Conservation (phyloP, 768 basidiomycete genomes). For the Collybia nuda region DNA sequence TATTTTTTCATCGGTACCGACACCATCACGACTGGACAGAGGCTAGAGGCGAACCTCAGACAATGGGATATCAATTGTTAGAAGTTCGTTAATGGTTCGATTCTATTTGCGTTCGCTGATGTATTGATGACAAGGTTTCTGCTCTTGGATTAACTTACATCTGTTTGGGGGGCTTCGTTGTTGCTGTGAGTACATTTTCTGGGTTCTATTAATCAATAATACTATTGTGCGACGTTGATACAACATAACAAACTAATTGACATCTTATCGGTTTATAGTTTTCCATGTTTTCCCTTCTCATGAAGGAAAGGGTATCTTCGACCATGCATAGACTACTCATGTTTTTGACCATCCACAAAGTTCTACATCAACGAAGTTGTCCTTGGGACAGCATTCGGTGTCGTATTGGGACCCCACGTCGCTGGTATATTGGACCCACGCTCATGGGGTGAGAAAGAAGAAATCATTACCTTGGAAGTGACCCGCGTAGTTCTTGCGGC, state of each 20-base stretch:
- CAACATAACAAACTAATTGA: neutral
- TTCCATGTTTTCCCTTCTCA: conserved; percentile 78
- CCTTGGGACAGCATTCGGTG: conserved; percentile 74
- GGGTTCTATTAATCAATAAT: too few relatives aligned
- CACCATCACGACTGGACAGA: too few relatives aligned
- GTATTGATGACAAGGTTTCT: too few relatives aligned
- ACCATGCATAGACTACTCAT: too few relatives aligned
- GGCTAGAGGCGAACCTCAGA: too few relatives aligned
- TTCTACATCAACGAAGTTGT: conserved; percentile 93
- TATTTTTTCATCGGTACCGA: too few relatives aligned
- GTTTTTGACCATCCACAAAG: conserved; percentile 30
- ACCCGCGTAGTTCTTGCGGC: conserved; percentile 68
- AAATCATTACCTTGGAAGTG: conserved; percentile 58
- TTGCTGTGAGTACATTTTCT: conserved; percentile 9
- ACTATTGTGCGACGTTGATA: neutral
- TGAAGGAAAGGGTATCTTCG: conserved; percentile 82
- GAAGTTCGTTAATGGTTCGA: conserved; percentile 28
- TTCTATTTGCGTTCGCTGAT: conserved; percentile 22
- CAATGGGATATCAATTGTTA: conserved; percentile 17
- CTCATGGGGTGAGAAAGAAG: conserved; percentile 49
- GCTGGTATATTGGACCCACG: conserved; percentile 76
- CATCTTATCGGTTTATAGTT: conserved; percentile 50
- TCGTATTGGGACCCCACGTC: conserved; percentile 70
- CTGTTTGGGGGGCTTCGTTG: conserved; percentile 52
- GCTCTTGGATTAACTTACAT: conserved; percentile 59